phyloP scores from a whole-genome alignment of 192 early-diverging fungal species.

The Chytriomyces hyalinus region DNA sequence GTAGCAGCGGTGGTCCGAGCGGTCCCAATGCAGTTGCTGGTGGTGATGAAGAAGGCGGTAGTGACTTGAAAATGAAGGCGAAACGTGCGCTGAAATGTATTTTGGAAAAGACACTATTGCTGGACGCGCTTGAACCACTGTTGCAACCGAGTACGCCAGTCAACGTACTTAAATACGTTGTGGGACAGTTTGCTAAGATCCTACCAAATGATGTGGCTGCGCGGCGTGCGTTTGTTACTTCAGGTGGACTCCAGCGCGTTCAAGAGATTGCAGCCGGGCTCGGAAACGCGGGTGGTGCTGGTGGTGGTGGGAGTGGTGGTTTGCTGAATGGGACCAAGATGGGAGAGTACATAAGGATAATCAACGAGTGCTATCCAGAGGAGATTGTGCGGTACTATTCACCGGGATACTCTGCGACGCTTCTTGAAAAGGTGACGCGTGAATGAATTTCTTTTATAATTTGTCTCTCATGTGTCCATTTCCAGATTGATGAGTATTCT shows the following conservation, averaged over 20 bases:
- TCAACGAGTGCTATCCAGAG: conserved; percentile 68
- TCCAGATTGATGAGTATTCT: conserved; percentile 59
- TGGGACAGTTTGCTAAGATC: conserved; percentile 64
- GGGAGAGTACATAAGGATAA: conserved; percentile 59
- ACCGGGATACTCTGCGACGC: conserved; percentile 59
- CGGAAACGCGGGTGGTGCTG: conserved; percentile 25
- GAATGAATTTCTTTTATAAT: neutral
- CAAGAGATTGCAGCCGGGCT: conserved; percentile 62
- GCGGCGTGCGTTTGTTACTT: conserved; percentile 59
- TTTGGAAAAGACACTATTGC: conserved; percentile 56
- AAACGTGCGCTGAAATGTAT: conserved; percentile 62
- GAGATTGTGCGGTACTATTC: conserved; percentile 69
- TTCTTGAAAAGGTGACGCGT: conserved; percentile 56
- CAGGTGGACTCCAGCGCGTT: conserved; percentile 55
- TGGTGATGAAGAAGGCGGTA: conserved; percentile 32
- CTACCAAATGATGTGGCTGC: conserved; percentile 63
- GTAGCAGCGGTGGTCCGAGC: neutral
- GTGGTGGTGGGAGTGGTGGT: neutral
- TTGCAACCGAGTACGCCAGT: conserved; percentile 55
- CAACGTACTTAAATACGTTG: conserved; percentile 63
- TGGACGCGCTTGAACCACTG: conserved; percentile 61
- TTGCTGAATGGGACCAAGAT: conserved; percentile 57
- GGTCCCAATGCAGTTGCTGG: neutral
- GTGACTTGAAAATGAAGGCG: conserved; percentile 60
- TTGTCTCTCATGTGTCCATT: neutral